Evolutionary conservation across 169 alveolate species (phyloP).

Genomic region (Pseudocohnilembus persalinus): DNA sequence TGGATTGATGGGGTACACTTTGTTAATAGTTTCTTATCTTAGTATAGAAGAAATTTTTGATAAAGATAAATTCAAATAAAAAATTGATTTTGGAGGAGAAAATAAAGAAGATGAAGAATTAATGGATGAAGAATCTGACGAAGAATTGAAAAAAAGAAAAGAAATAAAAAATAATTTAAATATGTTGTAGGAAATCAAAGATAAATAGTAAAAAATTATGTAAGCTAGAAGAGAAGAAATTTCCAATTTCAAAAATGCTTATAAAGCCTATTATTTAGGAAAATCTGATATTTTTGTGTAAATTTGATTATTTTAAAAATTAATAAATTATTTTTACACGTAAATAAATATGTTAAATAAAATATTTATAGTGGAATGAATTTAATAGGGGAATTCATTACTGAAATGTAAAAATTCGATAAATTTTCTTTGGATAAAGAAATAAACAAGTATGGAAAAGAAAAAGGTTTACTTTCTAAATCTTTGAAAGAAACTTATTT

Average conservation of each 20-base stretch:
- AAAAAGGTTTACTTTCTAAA: slow-evolving; percentile 26
- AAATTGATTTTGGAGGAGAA: slow-evolving; percentile 4
- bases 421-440: slow-evolving; percentile 11
- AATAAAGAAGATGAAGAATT: neutral
- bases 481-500: slow-evolving; percentile 38
- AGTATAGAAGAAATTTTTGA: slow-evolving; percentile 64
- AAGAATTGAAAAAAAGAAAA: slow-evolving; percentile 3
- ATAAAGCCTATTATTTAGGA: slow-evolving; percentile 21
- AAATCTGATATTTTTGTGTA: slow-evolving; percentile 6
- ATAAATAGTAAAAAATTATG: slow-evolving; percentile 5
- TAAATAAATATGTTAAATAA: neutral
- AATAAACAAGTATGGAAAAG: slow-evolving; percentile 15
- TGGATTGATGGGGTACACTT: slow-evolving; percentile 57
- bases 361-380: slow-evolving; percentile 29
- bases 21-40: slow-evolving; percentile 63
- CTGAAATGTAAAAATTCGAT: slow-evolving; percentile 2
- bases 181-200: slow-evolving; percentile 22
- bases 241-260: slow-evolving; percentile 9
- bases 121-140: slow-evolving; percentile 11
- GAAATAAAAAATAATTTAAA: slow-evolving; percentile 28
- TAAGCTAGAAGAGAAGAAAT: slow-evolving; percentile 21
- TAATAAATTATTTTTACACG: slow-evolving; percentile 3
- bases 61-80: slow-evolving; percentile 12
- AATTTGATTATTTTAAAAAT: neutral
- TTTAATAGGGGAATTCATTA: slow-evolving; percentile 27